These are phyloP conservation scores for Botryobasidium botryosum DNA, from an alignment of 768 basidiomycete genomes.

Conservation along the genomic window DNA sequence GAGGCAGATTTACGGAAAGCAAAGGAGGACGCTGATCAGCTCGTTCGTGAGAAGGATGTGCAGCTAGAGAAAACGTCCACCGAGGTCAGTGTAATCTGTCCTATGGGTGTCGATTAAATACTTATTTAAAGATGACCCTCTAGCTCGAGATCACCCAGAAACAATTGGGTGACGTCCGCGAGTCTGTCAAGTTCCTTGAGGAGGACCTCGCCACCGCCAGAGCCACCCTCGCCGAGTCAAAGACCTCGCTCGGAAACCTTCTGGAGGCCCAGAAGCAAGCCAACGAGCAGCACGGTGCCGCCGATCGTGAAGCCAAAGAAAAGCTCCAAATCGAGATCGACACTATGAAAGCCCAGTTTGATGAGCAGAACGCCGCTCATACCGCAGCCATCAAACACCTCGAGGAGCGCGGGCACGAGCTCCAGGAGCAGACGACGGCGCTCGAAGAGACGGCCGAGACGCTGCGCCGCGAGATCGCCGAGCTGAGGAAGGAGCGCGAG, in stretches of 20 bases:
- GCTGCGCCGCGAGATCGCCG: conserved; percentile 25
- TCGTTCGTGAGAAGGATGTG: conserved; percentile 1
- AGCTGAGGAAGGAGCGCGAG: conserved; percentile 46
- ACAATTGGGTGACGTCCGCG: too few species aligned
- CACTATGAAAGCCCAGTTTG: background rate
- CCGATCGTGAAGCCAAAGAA: background rate
- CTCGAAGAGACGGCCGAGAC: background rate
- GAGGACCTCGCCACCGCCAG: too few species aligned
- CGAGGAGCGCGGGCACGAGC: background rate
- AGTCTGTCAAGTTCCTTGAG: too few species aligned
- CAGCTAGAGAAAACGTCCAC: background rate
- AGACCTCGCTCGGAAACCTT: background rate
- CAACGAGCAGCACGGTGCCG: background rate
- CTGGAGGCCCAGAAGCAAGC: background rate
- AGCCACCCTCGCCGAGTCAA: background rate
- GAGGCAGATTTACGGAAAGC: conserved; percentile 7
- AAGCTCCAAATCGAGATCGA: background rate
- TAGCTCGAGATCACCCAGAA: background rate
- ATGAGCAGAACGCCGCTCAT: background rate
- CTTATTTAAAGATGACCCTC: background rate
- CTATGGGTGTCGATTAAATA: background rate
- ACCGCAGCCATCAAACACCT: background rate
- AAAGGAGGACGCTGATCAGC: conserved; percentile 5
- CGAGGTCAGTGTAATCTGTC: conserved; percentile 6
- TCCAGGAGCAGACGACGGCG: background rate